These are phyloP conservation scores for Puccinia hordei DNA, from an alignment of 1,284 basidiomycete species.

Conservation along the genomic window DNA sequence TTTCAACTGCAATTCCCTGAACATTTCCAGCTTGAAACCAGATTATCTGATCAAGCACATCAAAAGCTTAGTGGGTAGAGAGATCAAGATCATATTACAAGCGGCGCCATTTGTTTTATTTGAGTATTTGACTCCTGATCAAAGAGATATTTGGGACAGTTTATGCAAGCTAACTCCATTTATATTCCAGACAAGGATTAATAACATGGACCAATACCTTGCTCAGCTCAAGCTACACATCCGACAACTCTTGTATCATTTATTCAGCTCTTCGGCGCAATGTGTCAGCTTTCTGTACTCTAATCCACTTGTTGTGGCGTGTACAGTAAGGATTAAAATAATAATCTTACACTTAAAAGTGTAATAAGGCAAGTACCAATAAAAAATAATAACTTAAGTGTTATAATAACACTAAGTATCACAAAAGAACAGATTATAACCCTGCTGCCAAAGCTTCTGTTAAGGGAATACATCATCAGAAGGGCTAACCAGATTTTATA, in stretches of 20 bases:
- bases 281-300: no score
- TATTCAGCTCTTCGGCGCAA: conserved; percentile 56
- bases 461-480: no score
- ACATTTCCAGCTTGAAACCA: not conserved
- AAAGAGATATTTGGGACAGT: not conserved
- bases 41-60: not conserved
- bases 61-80: not conserved
- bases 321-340: no score
- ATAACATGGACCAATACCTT: not conserved
- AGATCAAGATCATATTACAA: not conserved
- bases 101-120: not conserved
- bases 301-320: no score
- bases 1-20: not conserved
- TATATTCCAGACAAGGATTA: not conserved
- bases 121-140: not conserved
- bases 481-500: no score
- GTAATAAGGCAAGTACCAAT: no score
- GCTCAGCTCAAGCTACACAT: conserved; percentile 53
- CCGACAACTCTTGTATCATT: conserved; percentile 56
- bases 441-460: no score
- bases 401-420: no score
- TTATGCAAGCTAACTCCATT: not conserved
- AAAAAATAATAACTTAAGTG: no score
- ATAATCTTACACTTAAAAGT: no score
- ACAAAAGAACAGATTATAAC: no score